phyloP scores from a whole-genome alignment of 2,329 filamentous ascomycete genomes.

The Mycogone perniciosa region DNA sequence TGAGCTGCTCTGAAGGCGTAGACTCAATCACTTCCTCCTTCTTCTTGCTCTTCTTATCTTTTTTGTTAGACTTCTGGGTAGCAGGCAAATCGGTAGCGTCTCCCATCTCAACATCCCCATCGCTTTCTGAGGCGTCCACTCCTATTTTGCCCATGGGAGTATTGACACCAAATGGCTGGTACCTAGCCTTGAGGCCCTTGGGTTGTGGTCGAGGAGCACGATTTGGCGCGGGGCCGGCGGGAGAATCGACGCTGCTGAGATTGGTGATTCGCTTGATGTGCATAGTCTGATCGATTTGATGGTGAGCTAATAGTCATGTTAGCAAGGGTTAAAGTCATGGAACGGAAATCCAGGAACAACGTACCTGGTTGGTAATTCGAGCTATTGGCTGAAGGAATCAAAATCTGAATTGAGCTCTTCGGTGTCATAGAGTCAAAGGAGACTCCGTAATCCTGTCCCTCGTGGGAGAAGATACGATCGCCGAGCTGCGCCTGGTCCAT shows the following conservation, averaged over 20 bases:
- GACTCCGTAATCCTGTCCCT: constrained; percentile 57
- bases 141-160: constrained; percentile 33
- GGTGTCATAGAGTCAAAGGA: constrained; percentile 46
- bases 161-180: constrained; percentile 56
- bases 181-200: constrained; percentile 59
- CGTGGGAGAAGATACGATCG: constrained; percentile 53
- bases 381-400: constrained; percentile 53
- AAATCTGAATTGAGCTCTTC: constrained; percentile 48
- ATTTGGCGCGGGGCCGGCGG: constrained; percentile 38
- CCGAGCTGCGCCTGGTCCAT: constrained; percentile 48
- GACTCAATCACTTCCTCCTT: constrained; percentile 8
- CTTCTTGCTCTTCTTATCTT: constrained; percentile 29
- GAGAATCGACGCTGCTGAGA: constrained; percentile 38
- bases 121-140: constrained; percentile 35
- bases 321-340: background rate
- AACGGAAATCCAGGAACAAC: constrained; percentile 19
- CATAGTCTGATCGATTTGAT: constrained; percentile 51
- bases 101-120: constrained; percentile 40
- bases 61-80: constrained; percentile 18
- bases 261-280: constrained; percentile 59
- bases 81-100: constrained; percentile 26
- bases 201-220: constrained; percentile 58
- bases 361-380: constrained; percentile 49
- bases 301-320: constrained; percentile 22
- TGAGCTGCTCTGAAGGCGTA: constrained; percentile 1